These are phyloP conservation scores for Heterobasidion annosum DNA, from an alignment of 1,284 basidiomycete genomes.

Conservation along the genomic window DNA sequence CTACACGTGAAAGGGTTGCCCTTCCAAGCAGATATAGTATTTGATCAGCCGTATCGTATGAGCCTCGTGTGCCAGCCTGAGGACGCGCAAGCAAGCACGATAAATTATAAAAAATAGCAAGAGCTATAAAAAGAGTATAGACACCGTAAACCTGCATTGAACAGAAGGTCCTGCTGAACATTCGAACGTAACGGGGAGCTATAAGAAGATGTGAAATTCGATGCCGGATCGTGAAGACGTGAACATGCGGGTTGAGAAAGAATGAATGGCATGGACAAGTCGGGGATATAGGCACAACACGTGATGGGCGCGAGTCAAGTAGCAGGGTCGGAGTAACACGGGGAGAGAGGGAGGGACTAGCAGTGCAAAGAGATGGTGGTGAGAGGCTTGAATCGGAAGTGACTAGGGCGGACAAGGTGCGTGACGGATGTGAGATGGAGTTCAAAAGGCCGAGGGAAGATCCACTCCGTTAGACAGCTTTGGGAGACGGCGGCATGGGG, in stretches of 20 bases:
- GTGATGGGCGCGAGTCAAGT: not conserved
- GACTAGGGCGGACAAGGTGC: not conserved
- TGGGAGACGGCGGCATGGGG: slow-evolving; percentile 5
- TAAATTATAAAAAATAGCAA: too few relatives aligned
- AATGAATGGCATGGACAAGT: slow-evolving; percentile 5
- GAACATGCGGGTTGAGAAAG: slow-evolving; percentile 4
- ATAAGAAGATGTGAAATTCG: slow-evolving; percentile 8
- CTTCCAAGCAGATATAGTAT: too few relatives aligned
- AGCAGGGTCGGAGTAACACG: not conserved
- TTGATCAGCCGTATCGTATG: too few relatives aligned
- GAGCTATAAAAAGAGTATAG: too few relatives aligned
- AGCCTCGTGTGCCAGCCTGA: too few relatives aligned
- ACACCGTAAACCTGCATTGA: too few relatives aligned
- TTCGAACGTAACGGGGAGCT: not conserved
- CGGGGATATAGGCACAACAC: not conserved
- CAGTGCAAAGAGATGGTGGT: not conserved
- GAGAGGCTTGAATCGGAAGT: not conserved
- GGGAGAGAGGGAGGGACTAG: not conserved
- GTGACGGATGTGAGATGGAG: not conserved
- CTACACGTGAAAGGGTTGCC: too few relatives aligned
- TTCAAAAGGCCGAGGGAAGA: not conserved
- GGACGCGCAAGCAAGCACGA: too few relatives aligned
- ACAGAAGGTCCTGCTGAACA: too few relatives aligned
- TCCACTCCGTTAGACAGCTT: slow-evolving; percentile 5
- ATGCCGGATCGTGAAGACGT: slow-evolving; percentile 7